Evolutionary conservation across 805 yeast genomes (phyloP).

Genomic region (Ogataea zsoltii): DNA sequence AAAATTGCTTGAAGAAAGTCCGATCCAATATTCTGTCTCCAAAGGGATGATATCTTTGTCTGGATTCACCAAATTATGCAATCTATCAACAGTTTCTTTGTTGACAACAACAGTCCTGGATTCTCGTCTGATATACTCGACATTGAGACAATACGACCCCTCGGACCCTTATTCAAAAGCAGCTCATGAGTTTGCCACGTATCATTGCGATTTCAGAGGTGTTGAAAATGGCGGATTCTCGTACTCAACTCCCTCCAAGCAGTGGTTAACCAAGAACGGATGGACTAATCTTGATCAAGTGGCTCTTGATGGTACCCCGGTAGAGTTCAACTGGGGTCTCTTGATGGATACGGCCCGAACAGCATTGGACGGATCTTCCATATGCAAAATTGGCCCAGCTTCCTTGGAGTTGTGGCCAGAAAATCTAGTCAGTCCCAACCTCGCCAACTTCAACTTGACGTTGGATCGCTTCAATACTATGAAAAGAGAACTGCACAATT

Average conservation of each 20-base stretch:
- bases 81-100: conserved; percentile 6
- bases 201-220: conserved; percentile 17
- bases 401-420: neutral
- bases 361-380: neutral
- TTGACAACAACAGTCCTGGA: neutral
- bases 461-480: neutral
- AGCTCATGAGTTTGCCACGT: conserved; percentile 8
- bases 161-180: conserved; percentile 15
- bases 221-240: conserved; percentile 9
- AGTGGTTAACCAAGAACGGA: neutral
- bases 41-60: conserved; percentile 13
- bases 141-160: conserved; percentile 10
- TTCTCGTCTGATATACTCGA: conserved; percentile 8
- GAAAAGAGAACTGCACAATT: conserved; percentile 5
- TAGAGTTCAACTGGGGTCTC: conserved; percentile 6
- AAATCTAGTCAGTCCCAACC: neutral
- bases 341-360: neutral
- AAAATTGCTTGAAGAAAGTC: too few relatives aligned
- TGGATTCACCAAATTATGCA: conserved; percentile 2
- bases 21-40: conserved; percentile 3
- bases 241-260: neutral
- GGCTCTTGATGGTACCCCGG: neutral
- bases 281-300: neutral
- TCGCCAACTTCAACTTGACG: neutral
- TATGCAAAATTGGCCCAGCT: neutral